Percentiles rank a stretch among this genome's conserved stretches.
Evolutionary conservation across 768 basidiomycete species (phyloP).

Genomic region (Roridomyces roridus): DNA sequence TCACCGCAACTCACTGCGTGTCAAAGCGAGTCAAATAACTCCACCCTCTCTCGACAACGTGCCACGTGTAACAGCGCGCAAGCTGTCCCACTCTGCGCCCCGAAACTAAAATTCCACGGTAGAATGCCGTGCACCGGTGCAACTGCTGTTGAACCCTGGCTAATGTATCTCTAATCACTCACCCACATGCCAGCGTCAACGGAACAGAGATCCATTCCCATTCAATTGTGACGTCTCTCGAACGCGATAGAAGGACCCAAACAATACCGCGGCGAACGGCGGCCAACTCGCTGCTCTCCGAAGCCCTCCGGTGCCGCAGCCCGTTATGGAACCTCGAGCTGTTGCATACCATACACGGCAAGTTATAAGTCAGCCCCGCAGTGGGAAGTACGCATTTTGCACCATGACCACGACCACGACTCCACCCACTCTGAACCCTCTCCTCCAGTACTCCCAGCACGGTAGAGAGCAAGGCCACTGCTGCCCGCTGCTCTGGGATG

Average conservation of each 20-base stretch:
- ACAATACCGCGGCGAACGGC: constrained; percentile 7
- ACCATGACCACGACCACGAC: constrained; percentile 24
- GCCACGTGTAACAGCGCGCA: constrained; percentile 3
- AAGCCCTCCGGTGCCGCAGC: constrained; percentile 11
- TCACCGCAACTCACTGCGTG: constrained; percentile 9
- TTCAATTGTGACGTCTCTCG: not conserved
- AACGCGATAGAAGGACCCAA: constrained; percentile 7
- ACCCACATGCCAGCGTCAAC: no score
- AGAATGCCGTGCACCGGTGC: not conserved
- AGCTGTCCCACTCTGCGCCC: not conserved
- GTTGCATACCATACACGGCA: constrained; percentile 5
- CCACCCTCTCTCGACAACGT: not conserved
- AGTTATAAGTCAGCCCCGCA: constrained; percentile 15
- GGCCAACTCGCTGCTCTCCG: not conserved
- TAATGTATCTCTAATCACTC: not conserved
- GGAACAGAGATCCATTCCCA: no score
- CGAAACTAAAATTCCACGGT: not conserved
- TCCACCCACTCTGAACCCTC: constrained; percentile 41
- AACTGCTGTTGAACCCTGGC: constrained; percentile 4
- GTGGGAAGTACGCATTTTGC: not conserved
- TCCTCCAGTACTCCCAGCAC: constrained; percentile 47
- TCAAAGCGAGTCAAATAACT: constrained; percentile 11
- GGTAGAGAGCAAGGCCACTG: constrained; percentile 29
- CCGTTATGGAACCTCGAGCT: constrained; percentile 15
- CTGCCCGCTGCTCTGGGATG: constrained; percentile 54